phyloP scores from a whole-genome alignment of 257 asterid genomes.

The Ballota nigra region DNA sequence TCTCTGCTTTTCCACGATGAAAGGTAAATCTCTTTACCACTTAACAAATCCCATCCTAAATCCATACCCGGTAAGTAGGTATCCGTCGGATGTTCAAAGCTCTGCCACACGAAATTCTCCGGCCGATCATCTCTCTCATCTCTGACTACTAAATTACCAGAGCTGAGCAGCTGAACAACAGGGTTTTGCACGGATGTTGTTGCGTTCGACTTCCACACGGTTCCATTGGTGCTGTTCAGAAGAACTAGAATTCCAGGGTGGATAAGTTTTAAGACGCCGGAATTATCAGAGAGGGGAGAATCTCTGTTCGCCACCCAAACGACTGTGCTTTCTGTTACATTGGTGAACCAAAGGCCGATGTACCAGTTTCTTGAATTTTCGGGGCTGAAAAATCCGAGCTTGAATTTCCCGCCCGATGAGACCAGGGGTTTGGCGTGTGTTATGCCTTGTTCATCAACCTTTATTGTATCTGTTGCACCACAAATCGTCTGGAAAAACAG shows the following conservation, averaged over 20 bases:
- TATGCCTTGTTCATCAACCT: background rate
- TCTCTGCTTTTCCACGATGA: constrained; percentile 26
- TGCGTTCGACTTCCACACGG: constrained; percentile 27
- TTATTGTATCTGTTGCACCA: constrained; percentile 9
- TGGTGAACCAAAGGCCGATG: constrained; percentile 39
- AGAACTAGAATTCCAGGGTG: constrained; percentile 24
- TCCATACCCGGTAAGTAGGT: constrained; percentile 27
- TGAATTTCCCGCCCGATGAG: constrained; percentile 16
- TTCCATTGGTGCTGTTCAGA: constrained; percentile 11
- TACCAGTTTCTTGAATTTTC: constrained; percentile 28
- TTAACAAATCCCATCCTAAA: constrained; percentile 18
- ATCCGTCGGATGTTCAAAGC: constrained; percentile 29
- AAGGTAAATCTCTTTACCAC: constrained; percentile 14
- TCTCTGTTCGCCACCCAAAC: constrained; percentile 41
- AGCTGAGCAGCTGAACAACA: constrained; percentile 25
- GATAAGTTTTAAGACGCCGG: constrained; percentile 21
- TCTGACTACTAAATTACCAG: constrained; percentile 35
- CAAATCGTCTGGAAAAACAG: background rate
- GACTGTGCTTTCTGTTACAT: constrained; percentile 16
- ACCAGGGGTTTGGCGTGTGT: constrained; percentile 21
- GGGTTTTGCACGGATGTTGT: constrained; percentile 1
- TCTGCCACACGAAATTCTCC: constrained; percentile 25
- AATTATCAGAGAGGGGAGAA: constrained; percentile 20
- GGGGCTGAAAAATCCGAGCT: constrained; percentile 28
- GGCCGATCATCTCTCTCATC: background rate